Evolutionary conservation across 495 filamentous ascomycete genomes (phyloP).

Genomic region (Hypomontagnella submonticulosa): DNA sequence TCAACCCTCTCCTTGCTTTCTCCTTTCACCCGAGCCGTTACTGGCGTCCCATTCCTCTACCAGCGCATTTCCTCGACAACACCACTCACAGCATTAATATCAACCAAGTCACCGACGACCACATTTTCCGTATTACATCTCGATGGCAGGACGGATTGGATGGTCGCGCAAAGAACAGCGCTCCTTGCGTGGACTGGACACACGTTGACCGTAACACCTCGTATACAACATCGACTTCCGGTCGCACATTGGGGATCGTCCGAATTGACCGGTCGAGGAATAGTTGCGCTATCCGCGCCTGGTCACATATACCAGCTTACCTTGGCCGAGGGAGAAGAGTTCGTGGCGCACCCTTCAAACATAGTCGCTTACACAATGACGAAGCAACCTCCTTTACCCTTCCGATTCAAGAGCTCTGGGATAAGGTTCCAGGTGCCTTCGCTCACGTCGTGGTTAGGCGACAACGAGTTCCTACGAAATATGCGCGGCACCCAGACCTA

Average conservation of each 20-base stretch:
- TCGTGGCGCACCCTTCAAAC: conserved; percentile 86
- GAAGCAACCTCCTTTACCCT: conserved; percentile 77
- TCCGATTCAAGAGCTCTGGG: conserved; percentile 81
- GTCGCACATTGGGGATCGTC: conserved; percentile 92
- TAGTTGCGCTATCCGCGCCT: conserved; percentile 83
- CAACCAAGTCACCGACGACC: conserved; percentile 82
- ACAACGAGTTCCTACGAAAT: conserved; percentile 74
- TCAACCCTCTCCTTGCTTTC: conserved; percentile 89
- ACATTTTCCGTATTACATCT: conserved; percentile 88
- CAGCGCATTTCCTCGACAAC: conserved; percentile 87
- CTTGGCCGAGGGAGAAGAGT: conserved; percentile 82
- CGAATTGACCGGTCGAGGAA: conserved; percentile 83
- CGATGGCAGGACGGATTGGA: conserved; percentile 97
- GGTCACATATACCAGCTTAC: conserved; percentile 88
- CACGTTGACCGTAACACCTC: conserved; percentile 78
- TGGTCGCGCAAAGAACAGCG: conserved; percentile 83
- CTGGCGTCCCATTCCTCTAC: conserved; percentile 94
- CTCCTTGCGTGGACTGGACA: conserved; percentile 97
- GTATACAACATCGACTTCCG: conserved; percentile 77
- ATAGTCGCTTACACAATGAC: conserved; percentile 88
- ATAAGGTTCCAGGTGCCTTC: conserved; percentile 83
- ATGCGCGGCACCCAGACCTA: conserved; percentile 77
- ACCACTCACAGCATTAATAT: conserved; percentile 85
- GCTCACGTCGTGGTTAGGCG: conserved; percentile 61
- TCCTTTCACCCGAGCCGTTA: conserved; percentile 77